phyloP scores from a whole-genome alignment of 768 basidiomycete species.

The Serendipita sp. region DNA sequence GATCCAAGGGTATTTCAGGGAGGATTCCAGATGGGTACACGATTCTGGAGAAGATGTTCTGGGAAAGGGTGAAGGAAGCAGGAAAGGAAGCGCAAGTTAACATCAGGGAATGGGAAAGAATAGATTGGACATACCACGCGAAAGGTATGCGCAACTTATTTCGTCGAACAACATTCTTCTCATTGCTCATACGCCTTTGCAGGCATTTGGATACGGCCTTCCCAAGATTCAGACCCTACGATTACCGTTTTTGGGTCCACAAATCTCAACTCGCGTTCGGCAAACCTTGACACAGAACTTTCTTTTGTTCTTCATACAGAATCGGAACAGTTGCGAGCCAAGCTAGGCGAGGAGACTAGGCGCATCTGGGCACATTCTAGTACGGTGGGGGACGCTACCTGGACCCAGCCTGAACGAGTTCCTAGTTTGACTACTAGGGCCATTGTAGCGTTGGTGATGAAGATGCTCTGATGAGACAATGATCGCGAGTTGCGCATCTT shows the following conservation, averaged over 20 bases:
- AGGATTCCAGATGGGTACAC: constrained; percentile 95
- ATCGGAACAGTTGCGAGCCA: constrained; percentile 24
- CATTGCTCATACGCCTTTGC: neutral
- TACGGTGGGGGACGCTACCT: constrained; percentile 20
- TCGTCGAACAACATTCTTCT: neutral
- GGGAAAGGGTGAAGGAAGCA: constrained; percentile 13
- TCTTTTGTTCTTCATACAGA: constrained; percentile 72
- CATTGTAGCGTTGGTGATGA: neutral
- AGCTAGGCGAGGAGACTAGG: constrained; percentile 21
- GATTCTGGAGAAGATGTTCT: constrained; percentile 69
- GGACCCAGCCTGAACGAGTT: constrained; percentile 18
- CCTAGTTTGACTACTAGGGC: constrained; percentile 18
- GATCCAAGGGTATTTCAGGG: constrained; percentile 76
- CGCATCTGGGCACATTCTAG: constrained; percentile 17
- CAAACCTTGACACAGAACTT: constrained; percentile 81
- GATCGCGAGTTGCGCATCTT: no score
- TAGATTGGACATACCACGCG: constrained; percentile 96
- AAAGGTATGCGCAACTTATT: constrained; percentile 47
- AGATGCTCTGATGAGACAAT: neutral
- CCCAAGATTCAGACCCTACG: constrained; percentile 33
- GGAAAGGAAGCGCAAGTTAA: constrained; percentile 34
- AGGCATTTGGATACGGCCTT: constrained; percentile 79
- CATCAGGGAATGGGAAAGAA: constrained; percentile 73
- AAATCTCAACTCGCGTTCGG: constrained; percentile 83
- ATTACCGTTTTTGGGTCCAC: constrained; percentile 88